Percentiles rank a stretch among this genome's conserved stretches.
Conservation (phyloP, 176 grass and related monocot genomes). For the Thalia dealbata region DNA sequence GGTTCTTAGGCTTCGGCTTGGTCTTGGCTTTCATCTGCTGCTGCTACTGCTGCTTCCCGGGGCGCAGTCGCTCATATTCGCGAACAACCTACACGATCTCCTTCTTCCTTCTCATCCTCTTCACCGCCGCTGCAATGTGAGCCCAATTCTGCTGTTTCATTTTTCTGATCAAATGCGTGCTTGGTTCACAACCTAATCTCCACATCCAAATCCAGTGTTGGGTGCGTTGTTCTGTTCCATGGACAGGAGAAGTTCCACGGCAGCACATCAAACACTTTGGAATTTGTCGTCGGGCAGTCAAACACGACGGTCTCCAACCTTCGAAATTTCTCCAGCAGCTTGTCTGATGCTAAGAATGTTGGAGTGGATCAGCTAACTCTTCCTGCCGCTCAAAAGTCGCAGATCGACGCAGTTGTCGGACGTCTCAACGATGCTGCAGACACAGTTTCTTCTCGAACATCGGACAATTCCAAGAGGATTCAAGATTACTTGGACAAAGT, state of each 20-base stretch:
- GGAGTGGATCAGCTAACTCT: constrained; percentile 22
- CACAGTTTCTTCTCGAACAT: constrained; percentile 33
- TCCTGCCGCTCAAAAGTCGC: constrained; percentile 11
- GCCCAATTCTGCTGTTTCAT: not conserved
- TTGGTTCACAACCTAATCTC: not conserved
- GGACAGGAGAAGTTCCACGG: constrained; percentile 51
- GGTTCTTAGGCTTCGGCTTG: constrained; percentile 42
- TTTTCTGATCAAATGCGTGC: not conserved
- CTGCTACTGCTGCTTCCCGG: constrained; percentile 26
- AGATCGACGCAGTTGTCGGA: constrained; percentile 33
- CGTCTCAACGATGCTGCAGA: constrained; percentile 25
- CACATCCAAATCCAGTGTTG: constrained; percentile 30
- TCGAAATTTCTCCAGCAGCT: constrained; percentile 31
- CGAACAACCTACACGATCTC: constrained; percentile 24
- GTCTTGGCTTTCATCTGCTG: constrained; percentile 33
- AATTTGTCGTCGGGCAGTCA: constrained; percentile 50
- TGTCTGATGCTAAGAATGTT: constrained; percentile 43
- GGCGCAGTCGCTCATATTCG: constrained; percentile 35
- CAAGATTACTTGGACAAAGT: constrained; percentile 30
- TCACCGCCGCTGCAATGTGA: constrained; percentile 44
- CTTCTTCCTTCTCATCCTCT: constrained; percentile 33
- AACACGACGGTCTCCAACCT: constrained; percentile 41
- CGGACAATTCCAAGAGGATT: constrained; percentile 56
- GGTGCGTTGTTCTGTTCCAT: constrained; percentile 53
- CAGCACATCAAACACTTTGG: constrained; percentile 43